phyloP scores from a whole-genome alignment of 345 rosid genomes.

The Barbarea vulgaris region DNA sequence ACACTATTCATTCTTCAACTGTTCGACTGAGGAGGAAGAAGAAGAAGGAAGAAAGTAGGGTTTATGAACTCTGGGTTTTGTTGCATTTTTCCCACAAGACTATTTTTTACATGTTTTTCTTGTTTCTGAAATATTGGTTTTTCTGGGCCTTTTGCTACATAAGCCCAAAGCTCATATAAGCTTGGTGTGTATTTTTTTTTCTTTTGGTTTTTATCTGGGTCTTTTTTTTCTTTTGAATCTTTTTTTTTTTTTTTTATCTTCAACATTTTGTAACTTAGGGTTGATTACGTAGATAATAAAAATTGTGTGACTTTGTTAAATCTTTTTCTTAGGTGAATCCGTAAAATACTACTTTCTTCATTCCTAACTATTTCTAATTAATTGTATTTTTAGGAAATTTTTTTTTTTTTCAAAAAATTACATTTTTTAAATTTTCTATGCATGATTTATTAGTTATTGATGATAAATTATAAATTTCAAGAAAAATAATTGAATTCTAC shows the following conservation, averaged over 20 bases:
- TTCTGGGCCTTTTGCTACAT: not conserved
- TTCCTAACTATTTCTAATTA: too few species aligned
- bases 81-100: not conserved
- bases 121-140: not conserved
- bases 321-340: not conserved
- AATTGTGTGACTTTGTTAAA: not conserved
- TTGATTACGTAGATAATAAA: not conserved
- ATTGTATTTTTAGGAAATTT: too few species aligned
- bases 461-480: too few species aligned
- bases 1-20: not conserved
- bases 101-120: not conserved
- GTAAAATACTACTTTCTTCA: too few species aligned
- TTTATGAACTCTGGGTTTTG: constrained; percentile 44
- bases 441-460: too few species aligned
- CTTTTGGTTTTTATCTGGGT: too few species aligned
- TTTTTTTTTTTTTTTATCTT: too few species aligned
- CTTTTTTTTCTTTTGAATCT: too few species aligned
- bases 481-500: too few species aligned
- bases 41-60: constrained; percentile 37
- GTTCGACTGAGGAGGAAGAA: constrained; percentile 21
- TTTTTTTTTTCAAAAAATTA: too few species aligned
- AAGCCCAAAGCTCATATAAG: not conserved
- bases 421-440: too few species aligned
- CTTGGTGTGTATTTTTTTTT: not conserved
- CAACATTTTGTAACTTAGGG: not conserved